A percentile compares a stretch with the other conserved stretches of the same genome.
phyloP scores from a whole-genome alignment of 805 yeast species.

The Pichia paraexigua region DNA sequence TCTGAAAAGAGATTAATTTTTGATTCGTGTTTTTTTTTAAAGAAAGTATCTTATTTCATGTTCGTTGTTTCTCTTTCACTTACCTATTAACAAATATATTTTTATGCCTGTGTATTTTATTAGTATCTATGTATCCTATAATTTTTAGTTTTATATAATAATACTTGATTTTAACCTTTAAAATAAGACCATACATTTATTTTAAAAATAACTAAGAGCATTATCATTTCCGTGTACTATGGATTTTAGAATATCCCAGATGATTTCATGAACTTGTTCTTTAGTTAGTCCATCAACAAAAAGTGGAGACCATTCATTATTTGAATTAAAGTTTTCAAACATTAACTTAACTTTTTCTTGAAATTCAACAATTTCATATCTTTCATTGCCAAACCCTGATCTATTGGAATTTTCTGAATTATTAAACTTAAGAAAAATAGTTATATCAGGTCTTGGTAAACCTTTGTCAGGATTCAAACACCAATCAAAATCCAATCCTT shows the following conservation, averaged over 20 bases:
- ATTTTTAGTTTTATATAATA: not conserved
- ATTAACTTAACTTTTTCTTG: slow-evolving; percentile 62
- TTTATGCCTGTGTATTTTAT: slow-evolving; percentile 3
- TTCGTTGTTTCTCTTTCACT: not conserved
- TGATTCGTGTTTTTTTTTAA: not conserved
- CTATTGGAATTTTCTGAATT: slow-evolving; percentile 40
- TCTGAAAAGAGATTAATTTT: not conserved
- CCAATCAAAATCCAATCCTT: slow-evolving; percentile 69
- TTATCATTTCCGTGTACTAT: slow-evolving; percentile 13
- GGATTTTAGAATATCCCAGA: slow-evolving; percentile 33
- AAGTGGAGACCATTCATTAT: slow-evolving; percentile 36
- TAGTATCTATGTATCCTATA: slow-evolving; percentile 1
- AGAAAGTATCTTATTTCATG: not conserved
- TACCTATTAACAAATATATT: not conserved
- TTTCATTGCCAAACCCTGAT: slow-evolving; percentile 87
- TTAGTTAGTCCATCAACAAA: slow-evolving; percentile 54
- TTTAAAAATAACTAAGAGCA: not conserved
- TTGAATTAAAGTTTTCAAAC: slow-evolving; percentile 38
- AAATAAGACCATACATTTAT: not conserved
- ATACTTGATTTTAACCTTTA: not conserved
- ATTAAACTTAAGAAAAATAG: slow-evolving; percentile 63
- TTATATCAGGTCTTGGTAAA: slow-evolving; percentile 77
- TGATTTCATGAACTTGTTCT: slow-evolving; percentile 42
- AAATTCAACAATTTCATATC: slow-evolving; percentile 72
- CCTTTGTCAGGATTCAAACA: slow-evolving; percentile 76